These are phyloP conservation scores for Ramaria rubella DNA, from an alignment of 768 basidiomycete genomes.

Conservation along the genomic window DNA sequence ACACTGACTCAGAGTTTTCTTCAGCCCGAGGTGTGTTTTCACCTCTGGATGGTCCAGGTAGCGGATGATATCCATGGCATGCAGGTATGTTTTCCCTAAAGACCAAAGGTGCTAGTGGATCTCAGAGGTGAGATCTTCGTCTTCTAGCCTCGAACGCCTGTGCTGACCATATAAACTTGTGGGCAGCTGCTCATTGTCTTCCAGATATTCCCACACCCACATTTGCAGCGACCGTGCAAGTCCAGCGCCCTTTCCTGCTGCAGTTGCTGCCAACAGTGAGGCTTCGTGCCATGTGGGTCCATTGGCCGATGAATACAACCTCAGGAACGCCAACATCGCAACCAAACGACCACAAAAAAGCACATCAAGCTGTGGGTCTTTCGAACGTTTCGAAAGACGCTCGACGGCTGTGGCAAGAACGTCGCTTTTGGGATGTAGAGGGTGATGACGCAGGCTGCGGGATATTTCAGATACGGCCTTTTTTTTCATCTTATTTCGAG, in stretches of 20 bases:
- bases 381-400: background rate
- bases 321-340: background rate
- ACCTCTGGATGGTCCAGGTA: background rate
- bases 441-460: background rate
- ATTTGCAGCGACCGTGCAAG: conserved; percentile 25
- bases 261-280: conserved; percentile 25
- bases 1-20: conserved; percentile 10
- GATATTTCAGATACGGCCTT: background rate
- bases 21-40: conserved; percentile 5
- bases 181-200: conserved; percentile 3
- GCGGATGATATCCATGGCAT: conserved; percentile 5
- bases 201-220: conserved; percentile 19
- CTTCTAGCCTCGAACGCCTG: background rate
- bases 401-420: background rate
- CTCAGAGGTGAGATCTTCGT: conserved; percentile 8
- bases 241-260: conserved; percentile 21
- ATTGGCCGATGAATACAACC: background rate
- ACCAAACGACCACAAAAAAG: background rate
- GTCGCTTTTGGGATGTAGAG: background rate
- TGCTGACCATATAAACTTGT: conserved; percentile 4
- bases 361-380: background rate
- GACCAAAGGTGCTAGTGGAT: conserved; percentile 10
- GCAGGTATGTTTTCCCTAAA: conserved; percentile 1
- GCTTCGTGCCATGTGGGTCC: background rate
- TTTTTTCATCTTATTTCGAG: background rate